phyloP scores from a whole-genome alignment of 768 basidiomycete species.

The Amanita thiersii region DNA sequence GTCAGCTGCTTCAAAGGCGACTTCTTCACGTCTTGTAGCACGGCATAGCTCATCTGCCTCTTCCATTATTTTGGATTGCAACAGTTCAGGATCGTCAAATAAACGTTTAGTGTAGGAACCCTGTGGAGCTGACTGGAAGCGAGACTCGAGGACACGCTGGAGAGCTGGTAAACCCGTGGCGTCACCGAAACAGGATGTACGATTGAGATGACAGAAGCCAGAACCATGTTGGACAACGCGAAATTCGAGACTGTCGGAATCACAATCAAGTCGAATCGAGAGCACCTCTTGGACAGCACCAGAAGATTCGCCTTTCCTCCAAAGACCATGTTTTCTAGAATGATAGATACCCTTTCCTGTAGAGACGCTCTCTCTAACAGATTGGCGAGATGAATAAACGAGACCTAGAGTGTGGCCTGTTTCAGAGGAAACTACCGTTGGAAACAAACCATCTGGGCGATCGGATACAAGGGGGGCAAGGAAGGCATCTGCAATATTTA shows the following conservation, averaged over 20 bases:
- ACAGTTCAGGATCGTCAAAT: slow-evolving; percentile 73
- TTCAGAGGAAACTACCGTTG: slow-evolving; percentile 83
- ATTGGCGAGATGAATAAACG: slow-evolving; percentile 89
- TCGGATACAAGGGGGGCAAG: slow-evolving; percentile 78
- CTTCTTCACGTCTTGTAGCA: slow-evolving; percentile 67
- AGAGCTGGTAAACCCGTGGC: slow-evolving; percentile 72
- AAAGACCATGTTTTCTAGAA: slow-evolving; percentile 91
- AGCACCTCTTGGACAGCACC: slow-evolving; percentile 88
- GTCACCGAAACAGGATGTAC: slow-evolving; percentile 84
- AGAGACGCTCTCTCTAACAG: slow-evolving; percentile 77
- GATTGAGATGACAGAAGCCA: slow-evolving; percentile 91
- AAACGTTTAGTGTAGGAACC: slow-evolving; percentile 89
- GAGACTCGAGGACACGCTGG: slow-evolving; percentile 67
- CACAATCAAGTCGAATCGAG: slow-evolving; percentile 82
- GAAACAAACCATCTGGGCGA: slow-evolving; percentile 86
- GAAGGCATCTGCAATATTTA: slow-evolving; percentile 82
- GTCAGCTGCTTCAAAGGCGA: slow-evolving; percentile 95
- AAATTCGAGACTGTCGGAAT: slow-evolving; percentile 88
- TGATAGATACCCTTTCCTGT: slow-evolving; percentile 94
- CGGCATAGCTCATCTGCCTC: slow-evolving; percentile 96
- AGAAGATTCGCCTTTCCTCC: slow-evolving; percentile 96
- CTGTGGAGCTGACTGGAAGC: slow-evolving; percentile 70
- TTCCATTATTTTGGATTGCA: slow-evolving; percentile 93
- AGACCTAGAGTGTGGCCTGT: slow-evolving; percentile 78
- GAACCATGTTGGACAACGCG: slow-evolving; percentile 81